These are phyloP conservation scores for Phialophora tarda DNA, from an alignment of 2,329 filamentous ascomycete genomes.

Conservation along the genomic window DNA sequence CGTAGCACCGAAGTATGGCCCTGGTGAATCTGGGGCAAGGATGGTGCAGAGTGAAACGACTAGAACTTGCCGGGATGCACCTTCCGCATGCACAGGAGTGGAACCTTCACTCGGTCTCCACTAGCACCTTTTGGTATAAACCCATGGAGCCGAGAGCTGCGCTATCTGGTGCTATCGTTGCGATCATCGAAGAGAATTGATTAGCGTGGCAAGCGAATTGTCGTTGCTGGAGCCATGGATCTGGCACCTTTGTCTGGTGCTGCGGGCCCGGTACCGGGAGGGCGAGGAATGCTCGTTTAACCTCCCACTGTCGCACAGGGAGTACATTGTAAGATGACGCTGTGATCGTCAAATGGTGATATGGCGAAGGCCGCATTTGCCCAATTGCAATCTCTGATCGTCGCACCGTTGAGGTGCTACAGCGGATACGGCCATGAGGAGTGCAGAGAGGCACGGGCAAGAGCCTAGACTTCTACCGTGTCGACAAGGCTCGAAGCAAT, in stretches of 20 bases:
- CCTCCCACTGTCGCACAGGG: neutral
- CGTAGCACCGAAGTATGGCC: conserved; percentile 2
- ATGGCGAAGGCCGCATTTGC: neutral
- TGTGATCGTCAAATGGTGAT: conserved; percentile 5
- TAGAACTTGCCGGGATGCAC: conserved; percentile 20
- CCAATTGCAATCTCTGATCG: conserved; percentile 1
- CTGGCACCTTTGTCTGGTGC: conserved; percentile 5
- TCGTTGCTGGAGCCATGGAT: conserved; percentile 5
- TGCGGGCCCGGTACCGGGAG: neutral
- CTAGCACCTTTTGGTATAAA: conserved; percentile 5
- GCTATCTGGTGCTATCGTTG: conserved; percentile 10
- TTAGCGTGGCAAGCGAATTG: conserved; percentile 8
- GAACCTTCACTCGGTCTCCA: conserved; percentile 4
- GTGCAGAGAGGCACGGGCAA: too few species aligned
- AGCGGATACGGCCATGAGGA: neutral
- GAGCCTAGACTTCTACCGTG: neutral
- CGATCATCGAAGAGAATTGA: conserved; percentile 10
- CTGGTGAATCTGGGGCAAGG: conserved; percentile 20
- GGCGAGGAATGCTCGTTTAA: neutral
- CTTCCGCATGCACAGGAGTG: conserved; percentile 20
- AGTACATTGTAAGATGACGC: neutral
- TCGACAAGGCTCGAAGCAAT: neutral
- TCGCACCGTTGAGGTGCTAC: conserved; percentile 1
- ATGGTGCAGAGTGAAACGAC: conserved; percentile 22
- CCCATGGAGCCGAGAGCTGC: neutral